A percentile compares a stretch with the other conserved stretches of the same genome.
These are phyloP conservation scores for Podospora conica DNA, from an alignment of 495 filamentous ascomycete genomes.

Conservation along the genomic window DNA sequence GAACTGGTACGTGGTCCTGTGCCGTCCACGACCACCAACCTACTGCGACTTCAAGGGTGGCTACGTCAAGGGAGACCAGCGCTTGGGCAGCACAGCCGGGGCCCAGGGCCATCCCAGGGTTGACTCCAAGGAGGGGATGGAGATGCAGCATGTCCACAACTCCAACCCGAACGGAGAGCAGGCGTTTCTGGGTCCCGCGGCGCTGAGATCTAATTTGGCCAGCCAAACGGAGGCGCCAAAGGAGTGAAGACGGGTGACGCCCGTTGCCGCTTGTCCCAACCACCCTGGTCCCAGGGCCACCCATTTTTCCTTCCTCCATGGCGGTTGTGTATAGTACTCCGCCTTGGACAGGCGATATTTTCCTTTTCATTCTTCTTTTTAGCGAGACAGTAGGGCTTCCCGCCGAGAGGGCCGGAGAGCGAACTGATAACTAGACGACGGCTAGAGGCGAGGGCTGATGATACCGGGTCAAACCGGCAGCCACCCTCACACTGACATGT, in stretches of 20 bases:
- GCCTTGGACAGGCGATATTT: not conserved
- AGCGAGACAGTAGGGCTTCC: not conserved
- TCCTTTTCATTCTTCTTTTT: not conserved
- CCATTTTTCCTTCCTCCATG: not conserved
- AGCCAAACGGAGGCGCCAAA: not conserved
- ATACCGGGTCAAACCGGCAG: not conserved
- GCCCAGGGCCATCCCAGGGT: not conserved
- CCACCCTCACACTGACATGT: not conserved
- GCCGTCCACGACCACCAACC: slow-evolving; percentile 77
- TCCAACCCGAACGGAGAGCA: not conserved
- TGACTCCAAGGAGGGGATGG: slow-evolving; percentile 33
- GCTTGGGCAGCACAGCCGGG: slow-evolving; percentile 47
- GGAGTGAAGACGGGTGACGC: not conserved
- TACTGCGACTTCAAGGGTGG: slow-evolving; percentile 80
- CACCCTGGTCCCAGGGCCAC: not conserved
- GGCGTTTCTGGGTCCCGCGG: slow-evolving; percentile 31
- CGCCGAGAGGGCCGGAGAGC: not conserved
- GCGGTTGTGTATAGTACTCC: not conserved
- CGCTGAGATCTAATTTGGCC: slow-evolving; percentile 10
- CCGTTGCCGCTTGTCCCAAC: not conserved
- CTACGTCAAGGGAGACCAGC: slow-evolving; percentile 78
- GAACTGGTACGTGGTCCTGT: slow-evolving; percentile 78
- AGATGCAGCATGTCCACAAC: slow-evolving; percentile 39
- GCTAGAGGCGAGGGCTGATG: not conserved
- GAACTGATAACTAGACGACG: not conserved